Conservation (phyloP, 805 yeast species). For the Zygosaccharomyces lentus region DNA sequence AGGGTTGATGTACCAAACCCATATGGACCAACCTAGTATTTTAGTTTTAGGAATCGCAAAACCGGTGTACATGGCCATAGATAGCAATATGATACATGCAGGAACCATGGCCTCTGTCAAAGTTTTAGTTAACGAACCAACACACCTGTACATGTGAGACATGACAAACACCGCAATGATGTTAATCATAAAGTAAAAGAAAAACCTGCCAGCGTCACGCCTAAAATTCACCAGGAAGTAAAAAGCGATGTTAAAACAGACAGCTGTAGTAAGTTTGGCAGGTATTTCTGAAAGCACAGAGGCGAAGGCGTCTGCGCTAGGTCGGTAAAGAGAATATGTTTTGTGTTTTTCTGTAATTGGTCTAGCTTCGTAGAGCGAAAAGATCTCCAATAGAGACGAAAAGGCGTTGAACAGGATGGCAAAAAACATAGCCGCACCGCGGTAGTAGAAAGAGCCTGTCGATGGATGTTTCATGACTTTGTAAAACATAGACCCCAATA, state of each 20-base stretch:
- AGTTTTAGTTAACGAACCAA: conserved; percentile 47
- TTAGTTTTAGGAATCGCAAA: conserved; percentile 52
- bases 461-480: conserved; percentile 37
- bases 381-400: conserved; percentile 54
- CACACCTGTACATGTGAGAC: conserved; percentile 52
- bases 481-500: conserved; percentile 55
- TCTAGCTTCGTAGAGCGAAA: conserved; percentile 51
- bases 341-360: conserved; percentile 57
- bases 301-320: conserved; percentile 55
- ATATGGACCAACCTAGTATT: conserved; percentile 63
- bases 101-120: conserved; percentile 56
- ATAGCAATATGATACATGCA: conserved; percentile 46
- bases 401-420: conserved; percentile 61
- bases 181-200: conserved; percentile 46
- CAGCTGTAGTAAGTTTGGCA: conserved; percentile 40
- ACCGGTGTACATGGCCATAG: conserved; percentile 50
- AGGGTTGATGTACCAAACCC: conserved; percentile 60
- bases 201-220: conserved; percentile 51
- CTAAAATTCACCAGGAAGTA: conserved; percentile 53
- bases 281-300: conserved; percentile 51
- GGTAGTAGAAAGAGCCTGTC: conserved; percentile 47
- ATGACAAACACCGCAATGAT: conserved; percentile 44
- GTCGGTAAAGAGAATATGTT: conserved; percentile 52
- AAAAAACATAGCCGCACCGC: conserved; percentile 66
- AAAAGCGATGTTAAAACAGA: conserved; percentile 47